Conservation (phyloP, 140 eudicot genomes). For the Flaveria floridana region DNA sequence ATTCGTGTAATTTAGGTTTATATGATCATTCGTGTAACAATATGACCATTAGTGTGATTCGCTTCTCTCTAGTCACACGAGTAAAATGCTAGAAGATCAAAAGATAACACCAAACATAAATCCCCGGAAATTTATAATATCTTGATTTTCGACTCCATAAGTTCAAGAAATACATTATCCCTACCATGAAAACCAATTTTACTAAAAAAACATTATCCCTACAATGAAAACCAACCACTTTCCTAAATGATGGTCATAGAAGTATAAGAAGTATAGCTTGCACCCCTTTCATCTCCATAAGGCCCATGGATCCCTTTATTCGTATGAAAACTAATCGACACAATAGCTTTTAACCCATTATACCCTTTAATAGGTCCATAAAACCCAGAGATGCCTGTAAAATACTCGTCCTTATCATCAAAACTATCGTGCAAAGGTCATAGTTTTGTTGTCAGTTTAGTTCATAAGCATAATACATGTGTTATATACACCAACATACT, state of each 20-base stretch:
- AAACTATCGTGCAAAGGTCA: slow-evolving; percentile 15
- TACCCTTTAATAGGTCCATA: slow-evolving; percentile 29
- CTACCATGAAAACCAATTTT: slow-evolving; percentile 31
- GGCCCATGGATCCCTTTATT: slow-evolving; percentile 33
- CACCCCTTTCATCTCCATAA: slow-evolving; percentile 22
- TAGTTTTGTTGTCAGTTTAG: neutral
- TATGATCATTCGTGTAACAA: too few species aligned
- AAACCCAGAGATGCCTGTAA: slow-evolving; percentile 32
- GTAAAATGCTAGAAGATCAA: too few species aligned
- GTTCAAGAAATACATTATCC: neutral
- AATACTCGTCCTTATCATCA: slow-evolving; percentile 26
- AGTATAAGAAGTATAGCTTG: neutral
- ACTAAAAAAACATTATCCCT: slow-evolving; percentile 12
- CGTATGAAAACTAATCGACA: neutral
- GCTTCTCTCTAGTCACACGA: too few species aligned
- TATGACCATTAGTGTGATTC: too few species aligned
- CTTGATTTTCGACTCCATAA: too few species aligned
- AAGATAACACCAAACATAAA: too few species aligned
- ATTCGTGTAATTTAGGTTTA: too few species aligned
- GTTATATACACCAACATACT: too few species aligned
- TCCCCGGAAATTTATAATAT: too few species aligned
- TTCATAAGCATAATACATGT: too few species aligned
- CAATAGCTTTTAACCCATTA: slow-evolving; percentile 16
- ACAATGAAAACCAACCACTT: slow-evolving; percentile 31
- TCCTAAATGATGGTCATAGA: neutral